These are phyloP conservation scores for Cordyceps farinosa DNA, from an alignment of 2,329 filamentous ascomycete genomes.

Conservation along the genomic window DNA sequence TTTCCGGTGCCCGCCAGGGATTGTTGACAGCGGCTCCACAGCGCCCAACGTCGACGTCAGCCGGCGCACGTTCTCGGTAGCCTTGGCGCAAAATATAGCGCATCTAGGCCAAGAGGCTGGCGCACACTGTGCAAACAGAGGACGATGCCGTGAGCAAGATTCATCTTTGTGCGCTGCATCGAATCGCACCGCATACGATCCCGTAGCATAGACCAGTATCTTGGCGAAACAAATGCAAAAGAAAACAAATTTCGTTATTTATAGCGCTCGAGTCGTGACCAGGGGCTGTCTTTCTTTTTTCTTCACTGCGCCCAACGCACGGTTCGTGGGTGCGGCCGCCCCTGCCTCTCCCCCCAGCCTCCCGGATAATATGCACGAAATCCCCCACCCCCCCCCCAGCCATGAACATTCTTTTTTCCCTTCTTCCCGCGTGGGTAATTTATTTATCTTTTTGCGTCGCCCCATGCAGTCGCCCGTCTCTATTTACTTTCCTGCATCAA, in stretches of 20 bases:
- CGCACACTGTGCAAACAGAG: too few species aligned
- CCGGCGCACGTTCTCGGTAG: too few species aligned
- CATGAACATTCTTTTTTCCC: background rate
- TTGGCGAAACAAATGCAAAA: too few species aligned
- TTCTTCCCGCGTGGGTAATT: background rate
- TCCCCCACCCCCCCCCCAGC: background rate
- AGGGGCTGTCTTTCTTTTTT: background rate
- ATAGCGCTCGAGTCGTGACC: background rate
- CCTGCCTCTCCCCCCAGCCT: slow-evolving; percentile 2
- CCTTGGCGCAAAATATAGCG: too few species aligned
- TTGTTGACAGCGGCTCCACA: too few species aligned
- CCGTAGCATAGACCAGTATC: too few species aligned
- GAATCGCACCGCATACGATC: too few species aligned
- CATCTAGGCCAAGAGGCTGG: too few species aligned
- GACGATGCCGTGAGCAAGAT: too few species aligned
- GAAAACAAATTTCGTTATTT: background rate
- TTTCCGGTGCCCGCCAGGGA: too few species aligned
- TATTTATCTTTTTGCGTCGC: background rate
- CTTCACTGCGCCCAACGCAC: background rate
- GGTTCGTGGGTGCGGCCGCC: background rate
- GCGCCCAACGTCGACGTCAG: too few species aligned
- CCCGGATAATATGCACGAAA: slow-evolving; percentile 13
- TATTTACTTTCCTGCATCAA: slow-evolving; percentile 6
- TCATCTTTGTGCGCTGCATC: too few species aligned
- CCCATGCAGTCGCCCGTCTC: background rate